These are phyloP conservation scores for Pyrenophora teres DNA, from an alignment of 2,329 filamentous ascomycete species.

Conservation along the genomic window DNA sequence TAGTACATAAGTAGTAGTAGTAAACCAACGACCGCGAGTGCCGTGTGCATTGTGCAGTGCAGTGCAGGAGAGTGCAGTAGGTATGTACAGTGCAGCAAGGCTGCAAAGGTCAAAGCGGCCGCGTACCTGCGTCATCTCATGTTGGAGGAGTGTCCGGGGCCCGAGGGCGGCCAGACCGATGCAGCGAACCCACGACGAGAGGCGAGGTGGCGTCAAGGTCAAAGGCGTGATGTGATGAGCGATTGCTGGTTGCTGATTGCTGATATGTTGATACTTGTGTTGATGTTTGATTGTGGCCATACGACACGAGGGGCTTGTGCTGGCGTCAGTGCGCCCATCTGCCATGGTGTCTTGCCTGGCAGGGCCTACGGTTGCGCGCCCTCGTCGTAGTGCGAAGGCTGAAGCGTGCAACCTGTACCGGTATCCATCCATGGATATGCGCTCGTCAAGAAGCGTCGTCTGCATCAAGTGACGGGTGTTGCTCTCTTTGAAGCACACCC, in stretches of 20 bases:
- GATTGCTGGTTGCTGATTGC: background rate
- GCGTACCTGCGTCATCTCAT: conserved; percentile 27
- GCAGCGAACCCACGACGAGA: background rate
- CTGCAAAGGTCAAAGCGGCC: conserved; percentile 1
- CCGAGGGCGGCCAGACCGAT: conserved; percentile 6
- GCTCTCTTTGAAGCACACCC: too few relatives aligned
- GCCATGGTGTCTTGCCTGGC: conserved; percentile 21
- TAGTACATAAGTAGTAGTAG: too few relatives aligned
- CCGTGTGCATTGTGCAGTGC: conserved; percentile 1
- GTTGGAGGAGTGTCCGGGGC: background rate
- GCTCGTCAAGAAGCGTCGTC: too few relatives aligned
- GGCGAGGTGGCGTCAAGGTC: too few relatives aligned
- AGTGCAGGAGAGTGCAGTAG: too few relatives aligned
- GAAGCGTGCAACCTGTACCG: conserved; percentile 12
- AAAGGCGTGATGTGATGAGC: background rate
- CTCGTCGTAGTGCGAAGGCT: background rate
- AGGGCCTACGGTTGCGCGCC: conserved; percentile 13
- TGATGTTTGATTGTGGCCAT: background rate
- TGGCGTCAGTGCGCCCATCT: conserved; percentile 7
- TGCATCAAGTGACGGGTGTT: too few relatives aligned
- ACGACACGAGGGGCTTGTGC: background rate
- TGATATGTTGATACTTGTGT: too few relatives aligned
- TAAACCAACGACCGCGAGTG: background rate
- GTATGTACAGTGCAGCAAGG: too few relatives aligned
- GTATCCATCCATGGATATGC: too few relatives aligned